Percentiles rank a stretch among this genome's conserved stretches.
Evolutionary conservation across 805 yeast species (phyloP).

Genomic region (Scheffersomyces amazonensis): DNA sequence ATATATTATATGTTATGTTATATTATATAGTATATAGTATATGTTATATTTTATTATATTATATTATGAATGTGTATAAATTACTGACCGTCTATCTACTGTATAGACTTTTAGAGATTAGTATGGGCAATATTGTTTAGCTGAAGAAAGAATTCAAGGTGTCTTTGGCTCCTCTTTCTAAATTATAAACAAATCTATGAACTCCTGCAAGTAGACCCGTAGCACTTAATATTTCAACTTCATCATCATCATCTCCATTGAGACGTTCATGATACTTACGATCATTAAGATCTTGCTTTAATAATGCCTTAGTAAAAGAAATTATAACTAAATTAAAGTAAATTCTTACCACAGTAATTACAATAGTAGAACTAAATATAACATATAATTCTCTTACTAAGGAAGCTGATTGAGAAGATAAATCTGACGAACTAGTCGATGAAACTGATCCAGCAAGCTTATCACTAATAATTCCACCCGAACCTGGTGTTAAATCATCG

Average conservation of each 20-base stretch:
- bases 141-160: constrained; percentile 20
- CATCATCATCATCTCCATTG: constrained; percentile 19
- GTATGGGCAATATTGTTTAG: too few species aligned
- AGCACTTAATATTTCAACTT: constrained; percentile 21
- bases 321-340: constrained; percentile 60
- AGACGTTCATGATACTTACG: constrained; percentile 16
- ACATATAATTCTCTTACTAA: constrained; percentile 52
- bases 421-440: constrained; percentile 8
- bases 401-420: constrained; percentile 60
- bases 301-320: constrained; percentile 57
- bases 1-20: too few species aligned
- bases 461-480: too few species aligned
- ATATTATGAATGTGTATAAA: too few species aligned
- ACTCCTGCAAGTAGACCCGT: constrained; percentile 17
- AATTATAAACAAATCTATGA: constrained; percentile 18
- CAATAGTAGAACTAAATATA: constrained; percentile 49
- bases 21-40: too few species aligned
- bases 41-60: too few species aligned
- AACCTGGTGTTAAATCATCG: neutral
- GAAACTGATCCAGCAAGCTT: constrained; percentile 8
- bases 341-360: constrained; percentile 47
- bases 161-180: constrained; percentile 32
- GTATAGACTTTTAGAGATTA: too few species aligned
- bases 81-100: too few species aligned
- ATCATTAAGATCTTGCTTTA: constrained; percentile 34